Conservation (phyloP, 2,329 filamentous ascomycete genomes). For the Lachnellula occidentalis region DNA sequence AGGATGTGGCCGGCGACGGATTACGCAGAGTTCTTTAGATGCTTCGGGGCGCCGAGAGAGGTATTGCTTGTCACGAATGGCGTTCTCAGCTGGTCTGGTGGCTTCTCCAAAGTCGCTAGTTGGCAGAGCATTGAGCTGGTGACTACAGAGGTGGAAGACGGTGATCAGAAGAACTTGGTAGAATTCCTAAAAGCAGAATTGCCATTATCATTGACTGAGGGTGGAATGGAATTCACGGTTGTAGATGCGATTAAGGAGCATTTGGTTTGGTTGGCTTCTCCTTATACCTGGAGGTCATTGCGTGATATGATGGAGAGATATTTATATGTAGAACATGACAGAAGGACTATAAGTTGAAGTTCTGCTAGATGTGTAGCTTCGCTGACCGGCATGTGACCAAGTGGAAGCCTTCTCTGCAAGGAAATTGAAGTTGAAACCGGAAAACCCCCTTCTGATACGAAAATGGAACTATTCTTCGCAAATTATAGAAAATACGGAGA, state of each 20-base stretch:
- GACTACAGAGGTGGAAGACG: conserved; percentile 2
- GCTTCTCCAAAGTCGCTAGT: not conserved
- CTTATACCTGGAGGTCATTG: conserved; percentile 1
- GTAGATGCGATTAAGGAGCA: conserved; percentile 7
- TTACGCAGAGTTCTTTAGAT: conserved; percentile 10
- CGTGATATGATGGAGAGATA: conserved; percentile 4
- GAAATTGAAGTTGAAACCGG: no score
- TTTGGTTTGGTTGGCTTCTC: conserved; percentile 2
- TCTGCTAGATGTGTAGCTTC: no score
- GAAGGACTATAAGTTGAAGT: not conserved
- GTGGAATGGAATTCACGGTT: conserved; percentile 4
- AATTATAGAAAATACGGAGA: no score
- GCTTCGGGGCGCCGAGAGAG: conserved; percentile 6
- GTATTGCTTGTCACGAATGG: conserved; percentile 7
- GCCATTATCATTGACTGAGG: conserved; percentile 4
- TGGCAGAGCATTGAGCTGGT: conserved; percentile 5
- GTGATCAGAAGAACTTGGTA: conserved; percentile 5
- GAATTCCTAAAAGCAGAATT: conserved; percentile 4
- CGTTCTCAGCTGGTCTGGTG: conserved; percentile 1
- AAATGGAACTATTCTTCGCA: no score
- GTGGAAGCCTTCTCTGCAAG: no score
- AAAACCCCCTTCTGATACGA: no score
- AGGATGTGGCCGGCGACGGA: conserved; percentile 8
- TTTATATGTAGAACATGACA: not conserved
- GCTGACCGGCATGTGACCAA: no score